phyloP scores from a whole-genome alignment of 2,329 filamentous ascomycete species.

The Fusarium caatingaense region DNA sequence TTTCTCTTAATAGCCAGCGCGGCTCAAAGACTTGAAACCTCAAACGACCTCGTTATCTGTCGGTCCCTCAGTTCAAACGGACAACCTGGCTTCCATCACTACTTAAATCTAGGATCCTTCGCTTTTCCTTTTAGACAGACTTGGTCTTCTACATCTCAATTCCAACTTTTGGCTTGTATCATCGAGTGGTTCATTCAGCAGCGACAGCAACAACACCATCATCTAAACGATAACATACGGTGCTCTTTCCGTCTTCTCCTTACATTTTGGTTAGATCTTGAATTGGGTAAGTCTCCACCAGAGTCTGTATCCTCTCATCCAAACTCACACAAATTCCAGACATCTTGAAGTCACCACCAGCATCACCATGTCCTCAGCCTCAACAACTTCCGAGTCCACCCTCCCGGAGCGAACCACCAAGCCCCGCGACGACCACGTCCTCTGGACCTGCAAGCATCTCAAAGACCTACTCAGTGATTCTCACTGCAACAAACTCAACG shows the following conservation, averaged over 20 bases:
- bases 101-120: neutral
- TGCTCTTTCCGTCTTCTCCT: no score
- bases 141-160: neutral
- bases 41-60: neutral
- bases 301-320: rapidly evolving
- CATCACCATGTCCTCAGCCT: neutral
- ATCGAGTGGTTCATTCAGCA: neutral
- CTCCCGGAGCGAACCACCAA: neutral
- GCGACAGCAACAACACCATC: neutral
- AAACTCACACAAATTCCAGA: neutral
- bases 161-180: rapidly evolving
- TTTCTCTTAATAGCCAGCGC: neutral
- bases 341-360: neutral
- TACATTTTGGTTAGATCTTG: neutral
- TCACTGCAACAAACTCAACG: neutral
- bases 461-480: neutral
- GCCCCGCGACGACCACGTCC: neutral
- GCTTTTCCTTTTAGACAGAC: rapidly evolving
- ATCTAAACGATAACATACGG: rapidly evolving
- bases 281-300: neutral
- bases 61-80: rapidly evolving
- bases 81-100: neutral
- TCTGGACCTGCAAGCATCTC: neutral
- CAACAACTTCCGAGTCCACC: neutral
- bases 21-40: neutral